Evolutionary conservation across 176 grass and related monocot species (phyloP).

Genomic region (Phoenix roebelenii): DNA sequence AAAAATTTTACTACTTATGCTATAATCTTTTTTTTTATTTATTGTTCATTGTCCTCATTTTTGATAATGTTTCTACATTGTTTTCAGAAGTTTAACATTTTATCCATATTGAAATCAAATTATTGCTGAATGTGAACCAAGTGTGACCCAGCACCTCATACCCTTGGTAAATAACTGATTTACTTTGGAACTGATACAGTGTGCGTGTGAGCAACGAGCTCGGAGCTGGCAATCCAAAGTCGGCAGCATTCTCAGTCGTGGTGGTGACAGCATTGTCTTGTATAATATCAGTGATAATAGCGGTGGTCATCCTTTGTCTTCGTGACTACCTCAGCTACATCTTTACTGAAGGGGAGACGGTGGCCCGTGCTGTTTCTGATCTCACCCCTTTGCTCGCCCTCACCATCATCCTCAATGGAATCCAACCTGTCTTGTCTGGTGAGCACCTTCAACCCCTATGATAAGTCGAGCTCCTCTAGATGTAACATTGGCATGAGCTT

Average conservation of each 20-base stretch:
- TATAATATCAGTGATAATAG: constrained; percentile 19
- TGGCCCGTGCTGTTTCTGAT: constrained; percentile 35
- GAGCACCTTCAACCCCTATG: not conserved
- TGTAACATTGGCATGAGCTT: no score
- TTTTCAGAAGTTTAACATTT: no score
- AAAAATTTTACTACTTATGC: no score
- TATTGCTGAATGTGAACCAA: no score
- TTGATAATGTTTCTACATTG: no score
- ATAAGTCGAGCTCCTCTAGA: no score
- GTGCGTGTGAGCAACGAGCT: constrained; percentile 28
- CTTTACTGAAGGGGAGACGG: constrained; percentile 46
- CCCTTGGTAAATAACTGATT: no score
- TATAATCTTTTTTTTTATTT: no score
- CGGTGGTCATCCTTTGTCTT: constrained; percentile 17
- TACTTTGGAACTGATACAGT: not conserved
- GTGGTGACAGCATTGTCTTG: constrained; percentile 26
- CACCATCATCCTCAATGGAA: constrained; percentile 44
- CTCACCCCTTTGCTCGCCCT: constrained; percentile 43
- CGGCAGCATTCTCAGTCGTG: constrained; percentile 40
- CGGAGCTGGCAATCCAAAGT: constrained; percentile 31
- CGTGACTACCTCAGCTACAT: constrained; percentile 45
- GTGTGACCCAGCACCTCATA: no score
- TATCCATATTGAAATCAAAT: no score
- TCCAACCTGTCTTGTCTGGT: constrained; percentile 73
- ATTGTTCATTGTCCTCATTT: no score